Base-by-base conservation (phyloP, 2,329 filamentous ascomycete species). In the Chaetomium sp. region DNA sequence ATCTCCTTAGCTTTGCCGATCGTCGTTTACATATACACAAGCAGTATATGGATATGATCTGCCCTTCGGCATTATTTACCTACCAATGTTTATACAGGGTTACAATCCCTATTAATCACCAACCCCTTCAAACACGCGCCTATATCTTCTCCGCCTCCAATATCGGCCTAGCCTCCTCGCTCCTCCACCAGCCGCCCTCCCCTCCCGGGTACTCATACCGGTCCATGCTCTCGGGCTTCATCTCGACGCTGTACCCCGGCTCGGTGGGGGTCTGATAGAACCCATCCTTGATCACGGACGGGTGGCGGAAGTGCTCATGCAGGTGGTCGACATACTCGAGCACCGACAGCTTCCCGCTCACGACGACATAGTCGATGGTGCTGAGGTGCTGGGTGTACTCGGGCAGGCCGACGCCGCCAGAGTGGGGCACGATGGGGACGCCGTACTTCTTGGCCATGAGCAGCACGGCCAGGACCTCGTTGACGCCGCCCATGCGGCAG, bases 341-440 rank as follows among this genome's bases (percentile, higher is more conserved):
- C 55, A 97, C 86, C 27, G 88, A 91, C 74, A 87, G 85, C 82
- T 93, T 91, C 21, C 91, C 93, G 67, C 84, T 90, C 1, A 97
- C 92, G 53, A 89, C 90, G 3, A 97, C 91, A 72, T 97, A 97
- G 78, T 97, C 93, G 70, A 97, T 95, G 16, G 92, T 96, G 78
- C 88, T 92, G 67, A 97, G 79, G 78, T 97, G 93, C 81, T 96
- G 92, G 0, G 93, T 97, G 80, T 97, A 97, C 78, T 97, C 93
- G 45, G 93, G 92, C 68, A 97, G 82, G 6, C 93, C 93, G 1
- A 97, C 93, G 70, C 93, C 93, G 23, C 93, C 93, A 0, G 88
- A 92, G 79, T 97, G 93, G 0, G 93, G 93, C 6, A 97, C 92
- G 70, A 96, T 89, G 16, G 93, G 93, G 3, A 96, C 85, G 60